Evolutionary conservation across 768 basidiomycete genomes (phyloP).

Genomic region (Lentinula sp.): DNA sequence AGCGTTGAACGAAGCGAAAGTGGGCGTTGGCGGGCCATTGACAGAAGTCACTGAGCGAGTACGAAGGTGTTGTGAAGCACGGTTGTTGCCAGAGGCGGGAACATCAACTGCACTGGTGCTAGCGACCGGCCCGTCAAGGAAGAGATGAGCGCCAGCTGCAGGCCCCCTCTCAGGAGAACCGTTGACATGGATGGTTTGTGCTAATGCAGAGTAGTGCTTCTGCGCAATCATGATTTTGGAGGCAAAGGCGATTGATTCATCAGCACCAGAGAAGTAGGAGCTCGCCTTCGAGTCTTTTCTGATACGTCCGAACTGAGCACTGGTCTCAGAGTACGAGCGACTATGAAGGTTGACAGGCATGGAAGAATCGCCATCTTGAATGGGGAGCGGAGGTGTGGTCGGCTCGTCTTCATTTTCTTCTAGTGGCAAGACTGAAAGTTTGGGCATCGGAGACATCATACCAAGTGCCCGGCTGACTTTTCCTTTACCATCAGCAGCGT

Average conservation of each 20-base stretch:
- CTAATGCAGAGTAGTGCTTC: conserved; percentile 65
- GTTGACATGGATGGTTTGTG: conserved; percentile 55
- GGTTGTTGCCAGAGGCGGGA: conserved; percentile 17
- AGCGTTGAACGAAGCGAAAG: conserved; percentile 28
- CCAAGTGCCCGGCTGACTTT: conserved; percentile 56
- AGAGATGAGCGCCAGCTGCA: conserved; percentile 23
- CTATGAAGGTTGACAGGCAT: conserved; percentile 35
- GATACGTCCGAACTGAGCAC: conserved; percentile 49
- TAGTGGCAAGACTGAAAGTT: conserved; percentile 60
- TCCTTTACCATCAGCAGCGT: conserved; percentile 60
- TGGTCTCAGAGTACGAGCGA: conserved; percentile 51
- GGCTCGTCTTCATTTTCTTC: conserved; percentile 42
- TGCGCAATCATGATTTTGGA: conserved; percentile 68
- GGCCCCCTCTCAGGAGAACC: conserved; percentile 36
- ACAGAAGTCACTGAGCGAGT: conserved; percentile 54
- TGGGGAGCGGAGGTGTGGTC: conserved; percentile 54
- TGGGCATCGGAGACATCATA: conserved; percentile 59
- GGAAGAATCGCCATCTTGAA: conserved; percentile 46
- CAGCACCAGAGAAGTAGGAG: conserved; percentile 44
- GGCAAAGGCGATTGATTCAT: conserved; percentile 44
- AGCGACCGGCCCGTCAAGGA: conserved; percentile 23
- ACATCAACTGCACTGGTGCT: conserved; percentile 33
- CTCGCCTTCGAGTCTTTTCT: conserved; percentile 49
- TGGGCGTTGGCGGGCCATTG: conserved; percentile 30
- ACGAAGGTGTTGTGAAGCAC: conserved; percentile 46